Conservation (phyloP, 768 basidiomycete species). For the Glaciozyma martinii region DNA sequence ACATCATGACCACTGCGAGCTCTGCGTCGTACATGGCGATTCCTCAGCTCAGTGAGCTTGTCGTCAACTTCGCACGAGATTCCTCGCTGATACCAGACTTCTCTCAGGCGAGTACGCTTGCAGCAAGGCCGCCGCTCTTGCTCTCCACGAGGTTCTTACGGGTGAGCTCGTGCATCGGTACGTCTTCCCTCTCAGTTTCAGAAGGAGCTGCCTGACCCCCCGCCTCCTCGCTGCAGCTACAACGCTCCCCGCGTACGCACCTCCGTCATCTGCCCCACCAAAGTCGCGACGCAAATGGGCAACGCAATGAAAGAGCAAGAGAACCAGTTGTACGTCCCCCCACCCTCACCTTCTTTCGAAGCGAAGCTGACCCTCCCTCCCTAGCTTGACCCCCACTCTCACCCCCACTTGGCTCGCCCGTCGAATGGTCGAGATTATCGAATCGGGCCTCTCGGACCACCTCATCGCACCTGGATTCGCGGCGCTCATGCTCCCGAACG, state of each 20-base stretch:
- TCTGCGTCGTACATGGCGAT: constrained; percentile 21
- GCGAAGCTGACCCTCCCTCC: background rate
- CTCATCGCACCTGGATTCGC: constrained; percentile 23
- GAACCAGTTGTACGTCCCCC: background rate
- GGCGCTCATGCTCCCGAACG: constrained; percentile 6
- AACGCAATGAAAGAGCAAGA: constrained; percentile 16
- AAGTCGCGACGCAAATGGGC: constrained; percentile 24
- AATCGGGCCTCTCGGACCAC: constrained; percentile 20
- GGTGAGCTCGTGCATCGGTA: constrained; percentile 18
- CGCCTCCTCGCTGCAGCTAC: constrained; percentile 5
- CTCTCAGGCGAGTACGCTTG: constrained; percentile 25
- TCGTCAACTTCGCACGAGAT: background rate
- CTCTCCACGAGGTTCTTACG: constrained; percentile 16
- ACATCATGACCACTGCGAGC: constrained; percentile 23
- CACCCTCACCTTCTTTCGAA: background rate
- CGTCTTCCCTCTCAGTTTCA: background rate
- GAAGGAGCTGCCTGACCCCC: background rate
- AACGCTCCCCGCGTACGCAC: constrained; percentile 25
- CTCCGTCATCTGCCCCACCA: constrained; percentile 25
- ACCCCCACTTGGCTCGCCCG: constrained; percentile 11
- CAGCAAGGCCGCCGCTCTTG: constrained; percentile 22
- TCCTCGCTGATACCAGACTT: background rate
- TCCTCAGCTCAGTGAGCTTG: constrained; percentile 5
- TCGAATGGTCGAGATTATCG: constrained; percentile 19
- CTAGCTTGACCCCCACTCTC: constrained; percentile 15